Conservation (phyloP, 495 filamentous ascomycete species). For the Penicillium chermesinum region DNA sequence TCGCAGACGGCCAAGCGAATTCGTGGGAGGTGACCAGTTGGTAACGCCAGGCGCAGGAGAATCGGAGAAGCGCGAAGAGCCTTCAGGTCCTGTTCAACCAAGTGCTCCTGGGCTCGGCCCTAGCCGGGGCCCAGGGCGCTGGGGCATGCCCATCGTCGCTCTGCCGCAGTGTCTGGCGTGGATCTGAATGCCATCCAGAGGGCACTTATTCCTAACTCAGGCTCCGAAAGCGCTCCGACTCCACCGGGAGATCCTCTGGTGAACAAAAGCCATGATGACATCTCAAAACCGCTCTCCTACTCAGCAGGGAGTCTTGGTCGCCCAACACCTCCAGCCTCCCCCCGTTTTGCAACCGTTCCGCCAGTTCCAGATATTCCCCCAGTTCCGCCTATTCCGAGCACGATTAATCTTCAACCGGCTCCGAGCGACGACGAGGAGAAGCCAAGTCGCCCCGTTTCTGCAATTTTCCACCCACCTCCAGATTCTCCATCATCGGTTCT, state of each 20-base stretch:
- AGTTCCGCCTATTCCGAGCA: slow-evolving; percentile 19
- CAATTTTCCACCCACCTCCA: slow-evolving; percentile 69
- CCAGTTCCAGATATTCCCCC: slow-evolving; percentile 16
- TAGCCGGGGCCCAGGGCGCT: slow-evolving; percentile 45
- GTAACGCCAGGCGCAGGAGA: slow-evolving; percentile 53
- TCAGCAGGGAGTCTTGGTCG: slow-evolving; percentile 30
- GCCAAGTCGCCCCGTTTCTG: slow-evolving; percentile 65
- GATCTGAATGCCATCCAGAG: slow-evolving; percentile 73
- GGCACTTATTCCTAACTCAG: slow-evolving; percentile 39
- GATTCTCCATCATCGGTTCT: slow-evolving; percentile 58
- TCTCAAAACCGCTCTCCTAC: slow-evolving; percentile 32
- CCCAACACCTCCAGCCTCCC: slow-evolving; percentile 35
- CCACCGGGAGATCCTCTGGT: slow-evolving; percentile 52
- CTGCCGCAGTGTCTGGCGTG: slow-evolving; percentile 79
- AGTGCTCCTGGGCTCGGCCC: slow-evolving; percentile 45
- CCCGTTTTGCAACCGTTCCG: slow-evolving; percentile 19
- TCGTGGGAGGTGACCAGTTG: slow-evolving; percentile 68
- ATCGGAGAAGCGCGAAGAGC: slow-evolving; percentile 59
- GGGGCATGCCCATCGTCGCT: slow-evolving; percentile 82
- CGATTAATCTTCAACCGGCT: slow-evolving; percentile 29
- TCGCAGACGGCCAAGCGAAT: slow-evolving; percentile 69
- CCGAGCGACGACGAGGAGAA: slow-evolving; percentile 56
- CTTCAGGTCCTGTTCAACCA: slow-evolving; percentile 40
- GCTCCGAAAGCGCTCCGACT: slow-evolving; percentile 60
- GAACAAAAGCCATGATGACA: slow-evolving; percentile 26